These are phyloP conservation scores for Verticillium alfalfae DNA, from an alignment of 2,329 filamentous ascomycete species.

Conservation along the genomic window DNA sequence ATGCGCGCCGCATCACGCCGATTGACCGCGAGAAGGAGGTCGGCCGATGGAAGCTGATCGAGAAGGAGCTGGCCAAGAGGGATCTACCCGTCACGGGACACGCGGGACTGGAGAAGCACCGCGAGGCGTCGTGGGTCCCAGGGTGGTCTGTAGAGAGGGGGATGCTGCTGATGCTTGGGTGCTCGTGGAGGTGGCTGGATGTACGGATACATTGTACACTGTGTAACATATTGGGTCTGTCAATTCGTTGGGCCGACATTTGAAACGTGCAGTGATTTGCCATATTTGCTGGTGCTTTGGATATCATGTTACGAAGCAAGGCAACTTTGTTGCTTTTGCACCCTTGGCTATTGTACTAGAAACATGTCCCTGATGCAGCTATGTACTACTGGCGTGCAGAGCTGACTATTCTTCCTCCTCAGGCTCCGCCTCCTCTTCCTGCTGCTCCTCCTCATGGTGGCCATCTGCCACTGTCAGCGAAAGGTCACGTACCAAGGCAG, in stretches of 20 bases:
- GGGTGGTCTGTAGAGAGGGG: conserved; percentile 27
- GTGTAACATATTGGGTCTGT: conserved; percentile 10
- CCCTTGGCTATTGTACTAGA: no score
- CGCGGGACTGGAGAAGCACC: conserved; percentile 29
- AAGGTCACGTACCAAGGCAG: neutral
- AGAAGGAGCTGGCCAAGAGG: conserved; percentile 60
- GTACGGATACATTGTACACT: conserved; percentile 14
- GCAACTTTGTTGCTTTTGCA: no score
- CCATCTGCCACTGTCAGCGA: neutral
- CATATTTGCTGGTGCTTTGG: neutral
- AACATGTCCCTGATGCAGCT: no score
- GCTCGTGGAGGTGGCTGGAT: conserved; percentile 5
- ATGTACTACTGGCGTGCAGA: neutral
- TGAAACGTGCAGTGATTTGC: neutral
- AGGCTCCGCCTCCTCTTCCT: neutral
- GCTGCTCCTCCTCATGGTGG: neutral
- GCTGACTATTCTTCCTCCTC: neutral
- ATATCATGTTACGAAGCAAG: neutral
- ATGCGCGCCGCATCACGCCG: conserved; percentile 57
- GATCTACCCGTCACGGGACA: conserved; percentile 53
- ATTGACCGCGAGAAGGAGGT: conserved; percentile 66
- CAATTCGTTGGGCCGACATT: neutral
- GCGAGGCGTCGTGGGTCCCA: conserved; percentile 35
- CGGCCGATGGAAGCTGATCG: conserved; percentile 76
- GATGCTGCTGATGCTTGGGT: conserved; percentile 1